Evolutionary conservation across 164 flowering plant genomes (phyloP).

Genomic region (Magnolia sinica): DNA sequence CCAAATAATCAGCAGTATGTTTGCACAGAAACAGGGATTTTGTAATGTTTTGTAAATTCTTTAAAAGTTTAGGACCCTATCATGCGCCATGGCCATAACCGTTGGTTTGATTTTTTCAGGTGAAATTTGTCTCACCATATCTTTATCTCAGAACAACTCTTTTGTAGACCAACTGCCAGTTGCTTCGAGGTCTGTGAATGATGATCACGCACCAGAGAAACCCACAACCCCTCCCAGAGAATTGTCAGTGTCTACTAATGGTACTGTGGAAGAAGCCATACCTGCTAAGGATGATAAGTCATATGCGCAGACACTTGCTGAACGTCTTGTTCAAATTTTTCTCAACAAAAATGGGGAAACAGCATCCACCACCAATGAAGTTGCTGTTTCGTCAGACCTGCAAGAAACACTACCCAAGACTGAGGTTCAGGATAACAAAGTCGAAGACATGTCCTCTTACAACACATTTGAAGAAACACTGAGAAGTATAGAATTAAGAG

Average conservation of each 20-base stretch:
- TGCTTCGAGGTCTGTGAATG: constrained; percentile 12
- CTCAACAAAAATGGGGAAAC: constrained; percentile 38
- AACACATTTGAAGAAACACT: constrained; percentile 60
- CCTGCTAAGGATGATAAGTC: constrained; percentile 54
- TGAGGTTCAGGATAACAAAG: constrained; percentile 32
- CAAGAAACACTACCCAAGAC: constrained; percentile 31
- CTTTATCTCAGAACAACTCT: constrained; percentile 51
- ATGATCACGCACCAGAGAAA: constrained; percentile 29
- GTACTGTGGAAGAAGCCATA: constrained; percentile 32
- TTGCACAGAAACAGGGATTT: no score
- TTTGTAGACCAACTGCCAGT: constrained; percentile 22
- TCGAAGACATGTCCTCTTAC: constrained; percentile 47
- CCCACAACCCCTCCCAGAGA: constrained; percentile 24
- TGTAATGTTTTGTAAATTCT: no score
- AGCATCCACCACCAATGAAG: constrained; percentile 20
- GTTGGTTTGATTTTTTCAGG: constrained; percentile 35
- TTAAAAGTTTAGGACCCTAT: neutral
- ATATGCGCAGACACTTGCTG: constrained; percentile 35
- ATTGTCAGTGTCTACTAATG: constrained; percentile 29
- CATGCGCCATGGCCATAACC: neutral
- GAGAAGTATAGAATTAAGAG: constrained; percentile 47
- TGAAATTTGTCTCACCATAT: constrained; percentile 70
- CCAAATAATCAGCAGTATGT: no score
- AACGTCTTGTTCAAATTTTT: constrained; percentile 65
- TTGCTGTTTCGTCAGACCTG: constrained; percentile 27